Evolutionary conservation across 192 early-diverging fungal genomes (phyloP).

Genomic region (Jimgerdemannia lactiflua): DNA sequence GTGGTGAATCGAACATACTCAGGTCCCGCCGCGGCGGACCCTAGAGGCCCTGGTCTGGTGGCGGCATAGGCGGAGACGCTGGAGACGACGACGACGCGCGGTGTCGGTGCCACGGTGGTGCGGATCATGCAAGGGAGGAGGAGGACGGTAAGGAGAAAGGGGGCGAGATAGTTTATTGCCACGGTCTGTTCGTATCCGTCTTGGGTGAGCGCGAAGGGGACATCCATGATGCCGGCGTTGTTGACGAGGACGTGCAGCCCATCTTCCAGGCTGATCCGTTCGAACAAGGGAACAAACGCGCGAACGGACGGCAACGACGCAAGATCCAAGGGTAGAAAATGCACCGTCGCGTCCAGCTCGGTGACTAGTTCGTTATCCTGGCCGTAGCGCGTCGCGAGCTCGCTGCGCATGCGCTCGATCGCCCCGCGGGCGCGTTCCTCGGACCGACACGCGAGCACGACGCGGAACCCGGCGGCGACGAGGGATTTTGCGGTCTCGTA

Average conservation of each 20-base stretch:
- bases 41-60: neutral
- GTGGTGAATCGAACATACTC: neutral
- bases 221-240: neutral
- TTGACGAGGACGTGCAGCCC: neutral
- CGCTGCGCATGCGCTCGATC: neutral
- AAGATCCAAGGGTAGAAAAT: neutral
- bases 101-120: neutral
- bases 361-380: neutral
- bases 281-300: neutral
- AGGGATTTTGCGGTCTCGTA: neutral
- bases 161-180: conserved; percentile 11
- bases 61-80: neutral
- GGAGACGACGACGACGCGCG: neutral
- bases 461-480: neutral
- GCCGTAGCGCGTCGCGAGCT: neutral
- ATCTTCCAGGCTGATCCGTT: neutral
- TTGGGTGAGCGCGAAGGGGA: neutral
- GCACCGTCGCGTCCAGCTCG: neutral
- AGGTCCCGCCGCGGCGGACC: neutral
- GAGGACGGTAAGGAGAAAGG: conserved; percentile 15
- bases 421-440: neutral
- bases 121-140: conserved; percentile 6
- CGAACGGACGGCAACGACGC: neutral
- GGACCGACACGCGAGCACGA: neutral
- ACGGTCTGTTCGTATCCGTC: neutral